A percentile compares a stretch with the other conserved stretches of the same genome.
Conservation (phyloP, 2,329 filamentous ascomycete genomes). For the Xylariales sp. region DNA sequence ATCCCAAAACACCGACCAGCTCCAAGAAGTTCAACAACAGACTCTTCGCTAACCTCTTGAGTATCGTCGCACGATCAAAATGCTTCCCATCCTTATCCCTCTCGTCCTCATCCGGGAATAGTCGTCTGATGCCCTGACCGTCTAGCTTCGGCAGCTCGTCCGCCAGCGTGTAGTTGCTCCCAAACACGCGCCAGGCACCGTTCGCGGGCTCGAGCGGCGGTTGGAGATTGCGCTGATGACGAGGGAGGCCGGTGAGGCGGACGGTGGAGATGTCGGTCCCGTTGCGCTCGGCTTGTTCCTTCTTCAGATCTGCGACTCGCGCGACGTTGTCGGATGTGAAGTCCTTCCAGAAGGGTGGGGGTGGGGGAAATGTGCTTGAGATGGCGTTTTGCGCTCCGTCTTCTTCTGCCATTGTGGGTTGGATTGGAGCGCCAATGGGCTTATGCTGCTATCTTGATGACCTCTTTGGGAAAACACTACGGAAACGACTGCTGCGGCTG, state of each 20-base stretch:
- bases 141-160: conserved; percentile 64
- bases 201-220: conserved; percentile 71
- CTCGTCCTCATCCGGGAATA: conserved; percentile 43
- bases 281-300: conserved; percentile 25
- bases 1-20: conserved; percentile 65
- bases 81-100: conserved; percentile 48
- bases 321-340: conserved; percentile 75
- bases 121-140: conserved; percentile 61
- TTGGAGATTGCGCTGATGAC: conserved; percentile 71
- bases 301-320: conserved; percentile 43
- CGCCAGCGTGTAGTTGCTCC: conserved; percentile 59
- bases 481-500: no score
- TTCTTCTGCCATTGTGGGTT: conserved; percentile 24
- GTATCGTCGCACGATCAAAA: conserved; percentile 60
- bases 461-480: no score
- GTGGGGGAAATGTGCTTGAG: conserved; percentile 73
- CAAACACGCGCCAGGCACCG: conserved; percentile 72
- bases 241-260: conserved; percentile 48
- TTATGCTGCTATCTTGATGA: no score
- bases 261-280: conserved; percentile 27
- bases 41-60: conserved; percentile 77
- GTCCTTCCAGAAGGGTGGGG: conserved; percentile 83
- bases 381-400: conserved; percentile 28
- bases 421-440: no score
- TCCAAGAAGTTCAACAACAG: conserved; percentile 86